phyloP scores from a whole-genome alignment of 768 basidiomycete genomes.

The Leccinum disarticulatum region DNA sequence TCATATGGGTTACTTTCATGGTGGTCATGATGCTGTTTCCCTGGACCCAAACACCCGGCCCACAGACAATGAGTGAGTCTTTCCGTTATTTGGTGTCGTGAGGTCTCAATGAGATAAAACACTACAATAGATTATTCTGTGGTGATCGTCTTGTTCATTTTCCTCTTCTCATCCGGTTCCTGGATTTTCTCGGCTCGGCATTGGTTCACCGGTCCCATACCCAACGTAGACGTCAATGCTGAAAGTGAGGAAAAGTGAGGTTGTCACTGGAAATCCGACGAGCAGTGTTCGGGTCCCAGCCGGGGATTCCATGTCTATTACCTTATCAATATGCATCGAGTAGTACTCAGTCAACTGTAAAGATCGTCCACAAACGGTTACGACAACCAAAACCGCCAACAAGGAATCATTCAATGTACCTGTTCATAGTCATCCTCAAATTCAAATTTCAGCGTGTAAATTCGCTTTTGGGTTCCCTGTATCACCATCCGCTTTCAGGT shows the following conservation, averaged over 20 bases:
- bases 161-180: slow-evolving; percentile 29
- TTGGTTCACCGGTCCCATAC: slow-evolving; percentile 35
- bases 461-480: slow-evolving; percentile 41
- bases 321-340: not conserved
- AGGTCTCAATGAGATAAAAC: not conserved
- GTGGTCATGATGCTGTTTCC: slow-evolving; percentile 36
- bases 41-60: slow-evolving; percentile 14
- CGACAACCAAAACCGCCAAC: slow-evolving; percentile 74
- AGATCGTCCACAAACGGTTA: not conserved
- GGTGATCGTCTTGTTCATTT: slow-evolving; percentile 31
- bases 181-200: slow-evolving; percentile 34
- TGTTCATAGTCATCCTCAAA: slow-evolving; percentile 87
- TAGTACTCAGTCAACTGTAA: not conserved
- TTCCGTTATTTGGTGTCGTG: not conserved
- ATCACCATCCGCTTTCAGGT: slow-evolving; percentile 1
- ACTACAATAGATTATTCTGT: slow-evolving; percentile 18
- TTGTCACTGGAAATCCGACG: slow-evolving; percentile 11
- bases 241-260: not conserved
- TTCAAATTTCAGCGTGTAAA: slow-evolving; percentile 74
- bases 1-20: slow-evolving; percentile 35
- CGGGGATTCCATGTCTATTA: not conserved
- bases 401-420: slow-evolving; percentile 55
- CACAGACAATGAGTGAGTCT: slow-evolving; percentile 35
- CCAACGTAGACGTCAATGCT: slow-evolving; percentile 23
- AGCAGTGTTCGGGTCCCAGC: slow-evolving; percentile 14